Evolutionary conservation across 2,329 filamentous ascomycete genomes (phyloP), one percentile per base, ranked within the genome.

Genomic region (Exophiala xenobiotica): DNA sequence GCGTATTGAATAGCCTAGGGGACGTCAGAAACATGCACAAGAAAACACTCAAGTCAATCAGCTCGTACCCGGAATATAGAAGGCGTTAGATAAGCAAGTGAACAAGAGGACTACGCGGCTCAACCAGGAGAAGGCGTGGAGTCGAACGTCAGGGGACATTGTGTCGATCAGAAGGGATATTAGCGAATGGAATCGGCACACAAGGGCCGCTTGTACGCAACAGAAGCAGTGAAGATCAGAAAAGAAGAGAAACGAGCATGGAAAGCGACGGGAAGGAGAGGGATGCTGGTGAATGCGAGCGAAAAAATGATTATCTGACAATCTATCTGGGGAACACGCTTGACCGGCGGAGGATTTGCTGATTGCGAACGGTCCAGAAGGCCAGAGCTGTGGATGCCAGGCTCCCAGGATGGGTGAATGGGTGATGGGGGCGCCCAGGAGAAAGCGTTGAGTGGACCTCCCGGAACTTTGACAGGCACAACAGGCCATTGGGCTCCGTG

Each of bases 11-110:
- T 87, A 93, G 60, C 90, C 90, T 87, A 54, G 39, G 20, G 12
- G 19, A 57, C 50, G 54, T 39, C 46, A 61, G 44, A 35, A 23
- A 14, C 29, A 23, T 23, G 19, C 12, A 48, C 35, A 31, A 24
- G 3, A 9, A 12, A 31, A 27, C 14, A 5, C 14, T 61, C 20
- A n/a, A 27, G 31, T 39, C 41, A 51, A 20, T n/a, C 47, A 55
- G 11, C n/a, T 16, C 75, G 63, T 78, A 92, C 89, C 89, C 63
- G 90, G 90, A 62, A 95, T 87, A 68, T 95, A 95, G 69, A 95
- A 95, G 29, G 86, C 87, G 46, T 83, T 74, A 14, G 74, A 72
- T 51, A 75, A 73, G 24, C 77, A 77, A 49, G 79, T 59, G 46
- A 80, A 69, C 47, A 80, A 57, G 27, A 83, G 65, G 14, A 58